phyloP scores from a whole-genome alignment of 2,329 filamentous ascomycete genomes.

The Fusarium sp. region DNA sequence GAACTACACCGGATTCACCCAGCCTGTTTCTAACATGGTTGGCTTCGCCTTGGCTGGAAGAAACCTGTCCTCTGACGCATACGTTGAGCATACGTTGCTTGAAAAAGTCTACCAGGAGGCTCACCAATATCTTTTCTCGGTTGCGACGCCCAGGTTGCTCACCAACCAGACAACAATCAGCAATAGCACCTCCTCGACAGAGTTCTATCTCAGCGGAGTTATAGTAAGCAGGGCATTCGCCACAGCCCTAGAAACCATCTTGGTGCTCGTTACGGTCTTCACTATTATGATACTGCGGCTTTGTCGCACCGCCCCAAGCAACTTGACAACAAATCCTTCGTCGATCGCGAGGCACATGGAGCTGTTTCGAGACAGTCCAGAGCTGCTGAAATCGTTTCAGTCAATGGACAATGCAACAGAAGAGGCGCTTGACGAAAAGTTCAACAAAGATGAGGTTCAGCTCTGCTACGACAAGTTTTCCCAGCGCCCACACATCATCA shows the following conservation, averaged over 20 bases:
- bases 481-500: too few species aligned
- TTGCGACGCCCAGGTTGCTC: too few species aligned
- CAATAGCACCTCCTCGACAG: neutral
- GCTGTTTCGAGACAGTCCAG: conserved; percentile 31
- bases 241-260: conserved; percentile 42
- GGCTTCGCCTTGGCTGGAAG: conserved; percentile 47
- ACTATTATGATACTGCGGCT: conserved; percentile 20
- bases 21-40: conserved; percentile 49
- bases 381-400: conserved; percentile 9
- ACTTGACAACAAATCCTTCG: conserved; percentile 42
- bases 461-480: too few species aligned
- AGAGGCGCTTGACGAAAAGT: neutral
- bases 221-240: conserved; percentile 50
- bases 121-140: conserved; percentile 48
- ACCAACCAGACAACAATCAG: too few species aligned
- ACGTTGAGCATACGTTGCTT: too few species aligned
- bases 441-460: conserved; percentile 9
- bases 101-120: too few species aligned
- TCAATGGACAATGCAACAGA: conserved; percentile 29
- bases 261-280: conserved; percentile 39
- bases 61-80: neutral
- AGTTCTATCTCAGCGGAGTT: conserved; percentile 42
- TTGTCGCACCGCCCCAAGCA: conserved; percentile 3
- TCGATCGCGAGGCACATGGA: conserved; percentile 39
- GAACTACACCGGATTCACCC: neutral